A percentile compares a stretch with the other conserved stretches of the same genome.
phyloP scores from a whole-genome alignment of 2,329 filamentous ascomycete species.

The Neofusicoccum laricinum region DNA sequence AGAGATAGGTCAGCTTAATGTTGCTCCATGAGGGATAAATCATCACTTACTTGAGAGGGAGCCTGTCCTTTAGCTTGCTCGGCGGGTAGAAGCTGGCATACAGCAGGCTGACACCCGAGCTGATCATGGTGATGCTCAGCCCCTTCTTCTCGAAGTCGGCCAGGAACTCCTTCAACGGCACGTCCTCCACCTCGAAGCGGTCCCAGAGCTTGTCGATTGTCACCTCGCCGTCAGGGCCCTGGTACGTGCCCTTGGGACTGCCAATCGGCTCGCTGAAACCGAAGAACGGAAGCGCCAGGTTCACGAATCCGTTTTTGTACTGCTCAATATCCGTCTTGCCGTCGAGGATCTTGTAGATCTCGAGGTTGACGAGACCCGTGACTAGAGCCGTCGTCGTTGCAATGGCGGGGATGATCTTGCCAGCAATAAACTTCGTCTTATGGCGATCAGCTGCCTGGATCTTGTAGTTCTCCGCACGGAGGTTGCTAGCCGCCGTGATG shows the following conservation, averaged over 20 bases:
- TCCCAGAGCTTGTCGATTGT: slow-evolving; percentile 97
- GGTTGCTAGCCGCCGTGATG: slow-evolving; percentile 94
- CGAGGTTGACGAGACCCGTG: slow-evolving; percentile 86
- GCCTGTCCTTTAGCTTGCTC: slow-evolving; percentile 78
- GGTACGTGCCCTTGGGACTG: slow-evolving; percentile 88
- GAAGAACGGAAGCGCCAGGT: slow-evolving; percentile 94
- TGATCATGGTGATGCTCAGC: slow-evolving; percentile 84
- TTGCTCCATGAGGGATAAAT: background rate
- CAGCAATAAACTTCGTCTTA: slow-evolving; percentile 99
- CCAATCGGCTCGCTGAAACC: slow-evolving; percentile 96
- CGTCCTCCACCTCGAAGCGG: slow-evolving; percentile 84
- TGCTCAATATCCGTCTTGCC: slow-evolving; percentile 96
- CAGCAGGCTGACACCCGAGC: slow-evolving; percentile 91
- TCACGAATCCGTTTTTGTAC: slow-evolving; percentile 99
- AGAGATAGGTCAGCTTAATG: background rate
- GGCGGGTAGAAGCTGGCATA: slow-evolving; percentile 91
- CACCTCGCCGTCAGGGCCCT: slow-evolving; percentile 72
- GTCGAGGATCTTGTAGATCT: slow-evolving; percentile 95
- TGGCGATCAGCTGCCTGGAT: slow-evolving; percentile 89
- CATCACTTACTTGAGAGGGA: slow-evolving; percentile 62
- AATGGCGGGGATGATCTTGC: slow-evolving; percentile 98
- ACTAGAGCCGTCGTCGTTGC: slow-evolving; percentile 95
- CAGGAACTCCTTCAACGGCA: slow-evolving; percentile 81
- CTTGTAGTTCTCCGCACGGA: slow-evolving; percentile 97
- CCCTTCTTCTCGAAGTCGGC: slow-evolving; percentile 78